Evolutionary conservation across 352 stramenopile species (phyloP), one percentile per base, ranked within the genome.

Genomic region (Globisporangium splendens): DNA sequence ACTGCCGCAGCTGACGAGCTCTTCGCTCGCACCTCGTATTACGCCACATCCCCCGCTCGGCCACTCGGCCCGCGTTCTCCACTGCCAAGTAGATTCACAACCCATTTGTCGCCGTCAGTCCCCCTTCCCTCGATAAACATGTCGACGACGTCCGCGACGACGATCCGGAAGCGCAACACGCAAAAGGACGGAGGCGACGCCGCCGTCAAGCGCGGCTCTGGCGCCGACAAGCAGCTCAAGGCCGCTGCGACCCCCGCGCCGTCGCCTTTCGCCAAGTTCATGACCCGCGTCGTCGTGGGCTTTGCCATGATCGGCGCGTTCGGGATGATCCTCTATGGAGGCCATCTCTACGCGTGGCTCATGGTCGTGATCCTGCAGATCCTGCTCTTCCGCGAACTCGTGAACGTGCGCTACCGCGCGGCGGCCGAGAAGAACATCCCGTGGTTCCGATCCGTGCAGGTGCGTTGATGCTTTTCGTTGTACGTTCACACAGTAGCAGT

Each of bases 401-500:
- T 99, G n/a, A 98, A 97, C 61, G 96, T 99, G 33, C 88, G 97
- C 1, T 99, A 99, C 77, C 89, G 93, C 59, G 87, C 83, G 4
- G 88, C 87, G 1, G 95, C 95, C 39, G 89, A 99, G 77, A 91
- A 97, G 69, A 97, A 91, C 33, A 98, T 99, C 65, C 96, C 97
- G 48, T 94, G 97, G 67, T 99, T 99, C 72, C 95, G 97, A 39
- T 99, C 96, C 5, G 93, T 98, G 54, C 95, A 84, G 72, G 74
- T 56, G 14, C 28, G 58, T 21, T 47, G 8, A 18, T 48, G 33
- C 22, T 58, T 42, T 44, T 8, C 48, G 41, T 20, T 21, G 3
- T 18, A 20, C 2, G 42, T 15, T 42, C 39, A 44, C 1, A 12
- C 6, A 44, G 14, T 42, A 6, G 50, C 8, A 54, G 33, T 42